Evolutionary conservation across 164 flowering plant species (phyloP).

Genomic region (Vitis rupestris): DNA sequence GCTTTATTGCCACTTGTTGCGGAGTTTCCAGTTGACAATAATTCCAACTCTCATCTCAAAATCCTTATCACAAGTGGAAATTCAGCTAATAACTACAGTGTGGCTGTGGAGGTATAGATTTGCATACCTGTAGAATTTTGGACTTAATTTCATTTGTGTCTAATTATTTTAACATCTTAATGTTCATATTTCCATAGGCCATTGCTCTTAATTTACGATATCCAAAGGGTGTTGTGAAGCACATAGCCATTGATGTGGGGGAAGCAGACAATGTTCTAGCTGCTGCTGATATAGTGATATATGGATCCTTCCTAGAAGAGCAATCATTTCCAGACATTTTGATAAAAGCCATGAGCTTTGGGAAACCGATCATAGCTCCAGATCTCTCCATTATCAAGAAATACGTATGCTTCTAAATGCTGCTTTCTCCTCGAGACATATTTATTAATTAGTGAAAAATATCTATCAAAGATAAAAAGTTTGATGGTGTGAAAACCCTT

Average conservation of each 20-base stretch:
- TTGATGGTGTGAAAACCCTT: no score
- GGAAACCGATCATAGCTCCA: constrained; percentile 84
- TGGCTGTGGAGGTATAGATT: constrained; percentile 66
- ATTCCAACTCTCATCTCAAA: constrained; percentile 49
- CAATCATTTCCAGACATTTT: constrained; percentile 83
- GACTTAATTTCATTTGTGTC: not conserved
- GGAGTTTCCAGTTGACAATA: constrained; percentile 28
- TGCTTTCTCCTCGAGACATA: not conserved
- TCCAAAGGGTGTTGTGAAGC: constrained; percentile 61
- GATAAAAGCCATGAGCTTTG: constrained; percentile 78
- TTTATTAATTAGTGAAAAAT: no score
- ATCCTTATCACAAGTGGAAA: constrained; percentile 56
- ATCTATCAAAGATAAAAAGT: no score
- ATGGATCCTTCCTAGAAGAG: constrained; percentile 92
- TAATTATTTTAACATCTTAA: not conserved
- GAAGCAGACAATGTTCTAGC: constrained; percentile 36
- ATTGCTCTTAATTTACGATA: constrained; percentile 67
- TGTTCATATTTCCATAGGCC: constrained; percentile 36
- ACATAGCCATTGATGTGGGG: constrained; percentile 46
- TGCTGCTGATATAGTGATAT: constrained; percentile 68
- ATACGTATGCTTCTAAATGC: constrained; percentile 58
- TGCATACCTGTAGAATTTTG: not conserved
- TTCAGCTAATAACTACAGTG: constrained; percentile 54
- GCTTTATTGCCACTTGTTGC: constrained; percentile 65
- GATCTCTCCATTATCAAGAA: constrained; percentile 70